A percentile compares a stretch with the other conserved stretches of the same genome.
Conservation (phyloP, 306 rosid species). For the Betula pendula region DNA sequence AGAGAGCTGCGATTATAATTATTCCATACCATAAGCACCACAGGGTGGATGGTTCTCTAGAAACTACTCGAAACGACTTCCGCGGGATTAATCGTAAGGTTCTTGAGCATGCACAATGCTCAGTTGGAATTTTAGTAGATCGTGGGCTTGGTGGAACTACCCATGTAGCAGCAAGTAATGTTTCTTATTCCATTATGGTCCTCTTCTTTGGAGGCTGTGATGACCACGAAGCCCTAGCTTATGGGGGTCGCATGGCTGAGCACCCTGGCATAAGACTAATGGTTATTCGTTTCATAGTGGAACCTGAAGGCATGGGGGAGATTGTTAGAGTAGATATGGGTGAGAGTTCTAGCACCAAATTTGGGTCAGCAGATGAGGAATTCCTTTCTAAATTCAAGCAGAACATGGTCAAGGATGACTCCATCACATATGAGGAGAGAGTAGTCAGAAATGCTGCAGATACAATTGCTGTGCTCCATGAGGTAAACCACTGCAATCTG, state of each 20-base stretch:
- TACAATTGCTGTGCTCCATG: slow-evolving; percentile 35
- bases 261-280: slow-evolving; percentile 78
- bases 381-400: slow-evolving; percentile 45
- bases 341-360: slow-evolving; percentile 18
- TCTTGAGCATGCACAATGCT: slow-evolving; percentile 74
- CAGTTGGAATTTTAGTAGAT: slow-evolving; percentile 78
- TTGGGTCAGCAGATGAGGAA: slow-evolving; percentile 44
- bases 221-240: slow-evolving; percentile 83
- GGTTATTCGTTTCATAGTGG: slow-evolving; percentile 51
- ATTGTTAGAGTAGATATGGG: slow-evolving; percentile 38
- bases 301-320: slow-evolving; percentile 37
- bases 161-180: slow-evolving; percentile 70
- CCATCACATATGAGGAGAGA: slow-evolving; percentile 51
- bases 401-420: slow-evolving; percentile 35
- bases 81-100: slow-evolving; percentile 64
- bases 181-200: slow-evolving; percentile 53
- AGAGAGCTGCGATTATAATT: slow-evolving; percentile 62
- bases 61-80: slow-evolving; percentile 53
- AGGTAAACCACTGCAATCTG: slow-evolving; percentile 46
- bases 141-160: slow-evolving; percentile 84
- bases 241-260: slow-evolving; percentile 70
- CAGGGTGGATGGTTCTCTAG: slow-evolving; percentile 65
- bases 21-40: slow-evolving; percentile 92
- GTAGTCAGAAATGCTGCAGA: slow-evolving; percentile 36
- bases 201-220: slow-evolving; percentile 89